Percentiles rank a stretch among this genome's conserved stretches.
phyloP scores from a whole-genome alignment of 441 rosid genomes.

The Populus hybrid region DNA sequence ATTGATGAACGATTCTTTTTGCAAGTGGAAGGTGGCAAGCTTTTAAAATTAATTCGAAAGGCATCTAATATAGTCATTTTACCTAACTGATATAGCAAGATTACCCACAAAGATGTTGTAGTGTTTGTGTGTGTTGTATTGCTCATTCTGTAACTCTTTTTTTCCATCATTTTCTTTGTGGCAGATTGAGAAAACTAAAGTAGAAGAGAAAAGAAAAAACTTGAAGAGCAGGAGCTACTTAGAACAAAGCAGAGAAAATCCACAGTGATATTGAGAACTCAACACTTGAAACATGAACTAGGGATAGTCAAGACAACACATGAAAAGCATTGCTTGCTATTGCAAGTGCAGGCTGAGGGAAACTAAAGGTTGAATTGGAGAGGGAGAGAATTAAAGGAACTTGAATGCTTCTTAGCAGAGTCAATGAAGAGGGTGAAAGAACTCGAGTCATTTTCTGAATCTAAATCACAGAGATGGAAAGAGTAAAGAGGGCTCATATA shows the following conservation, averaged over 20 bases:
- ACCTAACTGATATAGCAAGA: conserved; percentile 3
- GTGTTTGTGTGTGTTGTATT: neutral
- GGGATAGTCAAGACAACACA: conserved; percentile 46
- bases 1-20: neutral
- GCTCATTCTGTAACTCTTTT: conserved; percentile 4
- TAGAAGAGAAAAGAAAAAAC: conserved; percentile 72
- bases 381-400: conserved; percentile 41
- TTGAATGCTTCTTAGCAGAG: conserved; percentile 33
- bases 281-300: conserved; percentile 59
- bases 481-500: conserved; percentile 50
- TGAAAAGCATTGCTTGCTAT: conserved; percentile 46
- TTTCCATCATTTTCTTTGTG: conserved; percentile 8
- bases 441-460: conserved; percentile 54
- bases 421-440: conserved; percentile 59
- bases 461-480: conserved; percentile 50
- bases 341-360: conserved; percentile 51
- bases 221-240: conserved; percentile 55
- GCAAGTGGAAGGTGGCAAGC: neutral
- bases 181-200: conserved; percentile 67
- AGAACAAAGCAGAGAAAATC: conserved; percentile 58
- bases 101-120: neutral
- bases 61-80: neutral
- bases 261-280: conserved; percentile 51
- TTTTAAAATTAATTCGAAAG: neutral
- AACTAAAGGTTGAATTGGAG: conserved; percentile 46